Evolutionary conservation across 306 rosid species (phyloP).

Genomic region (Pyrus betulifolia): DNA sequence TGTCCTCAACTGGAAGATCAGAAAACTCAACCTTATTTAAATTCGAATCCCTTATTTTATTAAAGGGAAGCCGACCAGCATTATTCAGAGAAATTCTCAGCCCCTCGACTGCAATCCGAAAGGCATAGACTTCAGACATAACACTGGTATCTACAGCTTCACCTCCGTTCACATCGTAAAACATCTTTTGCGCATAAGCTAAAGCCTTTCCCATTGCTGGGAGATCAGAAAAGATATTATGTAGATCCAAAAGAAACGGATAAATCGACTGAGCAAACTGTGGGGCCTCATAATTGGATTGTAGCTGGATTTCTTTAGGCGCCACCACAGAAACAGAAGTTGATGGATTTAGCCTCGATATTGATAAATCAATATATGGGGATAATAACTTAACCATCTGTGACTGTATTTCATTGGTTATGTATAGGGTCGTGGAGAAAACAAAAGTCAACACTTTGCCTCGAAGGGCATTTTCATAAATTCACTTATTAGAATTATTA

Average conservation of each 20-base stretch:
- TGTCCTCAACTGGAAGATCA: conserved; percentile 57
- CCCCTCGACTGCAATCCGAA: conserved; percentile 68
- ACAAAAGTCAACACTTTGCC: too few relatives aligned
- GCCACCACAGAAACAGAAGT: conserved; percentile 15
- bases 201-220: conserved; percentile 63
- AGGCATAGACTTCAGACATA: conserved; percentile 54
- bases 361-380: conserved; percentile 23
- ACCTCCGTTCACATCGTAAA: conserved; percentile 53
- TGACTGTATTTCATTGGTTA: conserved; percentile 30
- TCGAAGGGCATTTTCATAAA: too few relatives aligned
- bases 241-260: conserved; percentile 65
- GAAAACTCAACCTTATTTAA: conserved; percentile 30
- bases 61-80: conserved; percentile 32
- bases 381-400: conserved; percentile 38
- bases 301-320: conserved; percentile 31
- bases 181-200: conserved; percentile 61
- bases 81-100: conserved; percentile 64
- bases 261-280: conserved; percentile 58
- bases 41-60: conserved; percentile 17
- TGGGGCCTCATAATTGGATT: conserved; percentile 39
- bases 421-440: conserved; percentile 18
- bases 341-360: conserved; percentile 9
- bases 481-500: too few relatives aligned
- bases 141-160: conserved; percentile 41
- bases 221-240: conserved; percentile 41